These are phyloP conservation scores for Monascus purpureus DNA, from an alignment of 495 filamentous ascomycete species.

Conservation along the genomic window DNA sequence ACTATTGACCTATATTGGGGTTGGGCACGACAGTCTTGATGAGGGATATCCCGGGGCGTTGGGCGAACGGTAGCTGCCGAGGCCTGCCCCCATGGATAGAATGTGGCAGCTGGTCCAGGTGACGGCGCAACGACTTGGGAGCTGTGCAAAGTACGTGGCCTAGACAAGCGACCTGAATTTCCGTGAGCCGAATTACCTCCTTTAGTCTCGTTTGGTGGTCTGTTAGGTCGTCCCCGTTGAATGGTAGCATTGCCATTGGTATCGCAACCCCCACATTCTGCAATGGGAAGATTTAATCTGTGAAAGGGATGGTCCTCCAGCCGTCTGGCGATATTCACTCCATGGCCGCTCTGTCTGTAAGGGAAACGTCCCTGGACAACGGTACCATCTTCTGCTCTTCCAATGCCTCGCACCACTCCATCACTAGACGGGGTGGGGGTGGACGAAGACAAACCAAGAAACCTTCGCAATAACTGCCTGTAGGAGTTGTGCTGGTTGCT, in stretches of 20 bases:
- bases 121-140: not conserved
- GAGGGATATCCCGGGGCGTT: slow-evolving; percentile 1
- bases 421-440: slow-evolving; percentile 1
- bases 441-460: slow-evolving; percentile 12
- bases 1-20: not conserved
- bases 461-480: slow-evolving; percentile 12
- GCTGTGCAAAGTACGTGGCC: slow-evolving; percentile 1
- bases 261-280: slow-evolving; percentile 3
- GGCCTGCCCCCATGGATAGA: not conserved
- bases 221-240: not conserved
- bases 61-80: slow-evolving; percentile 4
- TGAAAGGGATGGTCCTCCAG: slow-evolving; percentile 26
- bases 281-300: slow-evolving; percentile 10
- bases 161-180: not conserved
- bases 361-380: slow-evolving; percentile 25
- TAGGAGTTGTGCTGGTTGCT: slow-evolving; percentile 8
- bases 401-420: slow-evolving; percentile 8
- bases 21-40: slow-evolving; percentile 3
- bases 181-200: not conserved
- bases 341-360: slow-evolving; percentile 25
- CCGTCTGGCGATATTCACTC: slow-evolving; percentile 10
- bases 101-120: not conserved
- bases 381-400: slow-evolving; percentile 24
- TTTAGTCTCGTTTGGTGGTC: not conserved
- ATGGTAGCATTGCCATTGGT: not conserved